Percentiles rank a stretch among this genome's conserved stretches.
These are phyloP conservation scores for Daedalea quercina DNA, from an alignment of 768 basidiomycete genomes.

Conservation along the genomic window DNA sequence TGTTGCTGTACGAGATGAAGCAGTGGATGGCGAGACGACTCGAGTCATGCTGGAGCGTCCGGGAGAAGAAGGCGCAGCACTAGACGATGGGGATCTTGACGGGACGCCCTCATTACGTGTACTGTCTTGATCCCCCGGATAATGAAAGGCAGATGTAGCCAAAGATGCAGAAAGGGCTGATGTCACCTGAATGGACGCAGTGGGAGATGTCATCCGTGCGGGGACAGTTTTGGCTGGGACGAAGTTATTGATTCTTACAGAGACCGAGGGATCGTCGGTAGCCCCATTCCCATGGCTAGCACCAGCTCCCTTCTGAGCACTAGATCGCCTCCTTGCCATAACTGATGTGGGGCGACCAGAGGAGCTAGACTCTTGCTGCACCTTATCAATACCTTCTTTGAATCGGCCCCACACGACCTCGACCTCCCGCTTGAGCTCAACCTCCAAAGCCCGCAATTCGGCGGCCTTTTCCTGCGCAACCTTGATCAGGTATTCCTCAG, in stretches of 20 bases:
- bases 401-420: conserved; percentile 59
- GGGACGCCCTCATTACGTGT: conserved; percentile 2
- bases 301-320: conserved; percentile 8
- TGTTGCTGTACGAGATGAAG: conserved; percentile 18
- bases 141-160: conserved; percentile 50
- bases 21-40: conserved; percentile 18
- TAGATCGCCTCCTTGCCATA: conserved; percentile 6
- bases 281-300: not conserved
- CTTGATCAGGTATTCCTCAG: conserved; percentile 51
- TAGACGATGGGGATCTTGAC: not conserved
- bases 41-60: conserved; percentile 9
- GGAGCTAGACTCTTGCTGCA: not conserved
- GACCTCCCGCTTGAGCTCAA: conserved; percentile 47
- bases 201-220: conserved; percentile 3
- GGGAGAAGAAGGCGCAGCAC: conserved; percentile 5
- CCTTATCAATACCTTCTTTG: conserved; percentile 34
- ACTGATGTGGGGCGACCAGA: not conserved
- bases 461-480: conserved; percentile 47
- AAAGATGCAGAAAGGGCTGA: conserved; percentile 73
- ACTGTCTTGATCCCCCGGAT: conserved; percentile 29
- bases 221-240: conserved; percentile 37
- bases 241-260: conserved; percentile 47
- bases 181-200: conserved; percentile 27
- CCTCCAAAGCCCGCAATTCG: conserved; percentile 52
- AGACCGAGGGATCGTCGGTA: conserved; percentile 9